Percentiles rank a stretch among this genome's conserved stretches.
These are phyloP conservation scores for Paramecium pentaurelia DNA, from an alignment of 73 alveolate genomes.

Conservation along the genomic window DNA sequence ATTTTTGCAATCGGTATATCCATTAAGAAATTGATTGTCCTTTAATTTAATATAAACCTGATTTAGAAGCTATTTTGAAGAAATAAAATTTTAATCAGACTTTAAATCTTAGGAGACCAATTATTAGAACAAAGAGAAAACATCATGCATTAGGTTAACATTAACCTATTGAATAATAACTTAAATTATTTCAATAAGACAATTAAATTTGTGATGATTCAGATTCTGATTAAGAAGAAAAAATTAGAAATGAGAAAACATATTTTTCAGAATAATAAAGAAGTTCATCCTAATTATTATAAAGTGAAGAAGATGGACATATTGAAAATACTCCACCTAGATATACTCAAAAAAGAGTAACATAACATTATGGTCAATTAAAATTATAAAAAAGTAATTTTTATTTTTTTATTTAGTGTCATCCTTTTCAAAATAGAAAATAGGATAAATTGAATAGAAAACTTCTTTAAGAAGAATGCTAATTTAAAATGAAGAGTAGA, in stretches of 20 bases:
- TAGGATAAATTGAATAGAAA: background rate
- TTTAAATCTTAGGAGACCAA: background rate
- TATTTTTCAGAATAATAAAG: background rate
- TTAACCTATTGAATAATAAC: background rate
- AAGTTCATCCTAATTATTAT: background rate
- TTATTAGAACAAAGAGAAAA: background rate
- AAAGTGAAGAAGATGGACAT: background rate
- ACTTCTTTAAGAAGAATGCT: background rate
- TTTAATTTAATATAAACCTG: background rate
- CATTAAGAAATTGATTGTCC: slow-evolving; percentile 16
- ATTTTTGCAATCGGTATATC: background rate
- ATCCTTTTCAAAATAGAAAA: background rate
- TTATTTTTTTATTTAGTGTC: background rate
- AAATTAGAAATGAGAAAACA: background rate
- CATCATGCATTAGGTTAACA: background rate
- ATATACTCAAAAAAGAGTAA: background rate
- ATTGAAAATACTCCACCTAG: background rate
- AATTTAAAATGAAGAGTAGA: background rate
- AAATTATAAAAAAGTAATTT: background rate
- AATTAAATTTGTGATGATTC: background rate
- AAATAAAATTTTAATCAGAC: background rate
- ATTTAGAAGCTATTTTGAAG: background rate
- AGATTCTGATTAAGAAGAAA: background rate
- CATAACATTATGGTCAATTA: background rate
- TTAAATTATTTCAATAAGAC: background rate